These are phyloP conservation scores for Boletus huronensis DNA, from an alignment of 768 basidiomycete genomes.

Conservation along the genomic window DNA sequence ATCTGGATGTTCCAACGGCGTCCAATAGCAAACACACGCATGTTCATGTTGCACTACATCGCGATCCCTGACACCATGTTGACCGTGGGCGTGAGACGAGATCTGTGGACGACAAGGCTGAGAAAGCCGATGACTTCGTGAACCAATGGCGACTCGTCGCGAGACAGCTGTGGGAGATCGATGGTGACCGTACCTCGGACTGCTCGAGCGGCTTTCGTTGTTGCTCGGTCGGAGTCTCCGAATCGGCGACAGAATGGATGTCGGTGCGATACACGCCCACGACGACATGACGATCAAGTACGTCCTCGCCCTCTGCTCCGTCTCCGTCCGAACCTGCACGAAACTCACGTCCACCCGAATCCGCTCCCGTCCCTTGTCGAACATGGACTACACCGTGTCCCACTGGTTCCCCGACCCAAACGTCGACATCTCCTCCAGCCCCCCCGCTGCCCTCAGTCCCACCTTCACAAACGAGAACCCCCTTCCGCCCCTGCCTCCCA, in stretches of 20 bases:
- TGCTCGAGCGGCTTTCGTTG: no score
- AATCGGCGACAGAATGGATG: conserved; percentile 1
- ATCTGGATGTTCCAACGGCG: no score
- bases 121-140: no score
- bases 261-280: no score
- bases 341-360: not conserved
- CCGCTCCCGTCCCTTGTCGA: not conserved
- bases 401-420: not conserved
- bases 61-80: no score
- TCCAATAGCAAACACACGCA: no score
- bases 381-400: conserved; percentile 5
- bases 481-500: conserved; percentile 57
- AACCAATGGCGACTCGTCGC: no score
- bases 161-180: no score
- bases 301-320: not conserved
- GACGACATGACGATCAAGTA: conserved; percentile 3
- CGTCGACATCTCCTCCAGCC: conserved; percentile 4
- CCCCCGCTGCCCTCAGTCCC: conserved; percentile 19
- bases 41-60: no score
- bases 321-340: not conserved
- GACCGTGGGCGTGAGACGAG: no score
- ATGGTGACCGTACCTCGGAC: no score
- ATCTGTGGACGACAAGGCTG: no score
- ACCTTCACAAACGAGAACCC: conserved; percentile 30
- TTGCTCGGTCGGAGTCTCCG: not conserved